Evolutionary conservation across 176 grass and related monocot species (phyloP), one percentile per base, ranked within the genome.

Genomic region (Zoysia pacifica): DNA sequence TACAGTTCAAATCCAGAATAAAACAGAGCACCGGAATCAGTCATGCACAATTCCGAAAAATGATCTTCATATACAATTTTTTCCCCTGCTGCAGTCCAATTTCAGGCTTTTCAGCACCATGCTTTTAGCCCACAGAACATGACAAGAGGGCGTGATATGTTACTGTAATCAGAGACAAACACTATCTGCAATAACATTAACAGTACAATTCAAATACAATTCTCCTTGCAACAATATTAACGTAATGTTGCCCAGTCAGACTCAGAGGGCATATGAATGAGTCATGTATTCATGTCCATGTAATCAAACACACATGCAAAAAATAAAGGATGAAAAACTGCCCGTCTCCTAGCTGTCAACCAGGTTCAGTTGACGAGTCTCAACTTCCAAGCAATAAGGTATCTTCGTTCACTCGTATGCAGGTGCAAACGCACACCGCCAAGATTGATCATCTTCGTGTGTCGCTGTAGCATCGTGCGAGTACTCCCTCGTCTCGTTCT

Each of bases 371-470:
- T 84, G 85, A 82, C 89, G 69, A 76, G 42, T 16, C 45, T 51
- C 65, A 41, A 67, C 51, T 61, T 13, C 77, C 37, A 52, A 84
- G 4, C 11, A 79, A 46, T 60, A 47, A 55, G 36, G 1, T 56
- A 48, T 38, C 28, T 77, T 48, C 76, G 41, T 9, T 84, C 90
- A 90, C 69, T 91, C 47, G 61, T 91, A 99, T 0, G 89, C 81
- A 40, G 88, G 83, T 15, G 80, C 72, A n/a, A 99, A 99, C 0
- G 96, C 96, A 1, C 90, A 37, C 42, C 96, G 86, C 96, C 93
- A 99, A 18, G 97, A 95, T 64, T 93, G 86, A 67, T 94, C 93
- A 6, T 99, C 93, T 6, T 93, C 75, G 7, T 73, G 65, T 12
- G 43, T 43, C 9, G 53, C 50, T 0, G 62, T 61, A 13, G 68